A percentile compares a stretch with the other conserved stretches of the same genome.
phyloP scores from a whole-genome alignment of 768 basidiomycete species.

The Termitomyces sp. region DNA sequence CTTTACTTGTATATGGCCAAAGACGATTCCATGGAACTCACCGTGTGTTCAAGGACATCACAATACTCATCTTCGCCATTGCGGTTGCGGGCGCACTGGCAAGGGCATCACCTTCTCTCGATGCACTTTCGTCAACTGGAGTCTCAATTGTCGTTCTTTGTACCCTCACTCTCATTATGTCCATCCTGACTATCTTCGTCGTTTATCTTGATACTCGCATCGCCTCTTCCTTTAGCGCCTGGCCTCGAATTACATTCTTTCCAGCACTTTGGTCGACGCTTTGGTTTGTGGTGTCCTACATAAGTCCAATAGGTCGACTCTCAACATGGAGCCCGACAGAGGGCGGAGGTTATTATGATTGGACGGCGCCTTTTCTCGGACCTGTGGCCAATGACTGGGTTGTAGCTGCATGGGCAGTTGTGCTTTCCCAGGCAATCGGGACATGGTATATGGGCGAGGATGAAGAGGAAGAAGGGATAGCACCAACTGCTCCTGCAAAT shows the following conservation, averaged over 20 bases:
- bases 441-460: slow-evolving; percentile 50
- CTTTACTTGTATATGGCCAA: slow-evolving; percentile 30
- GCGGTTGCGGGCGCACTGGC: slow-evolving; percentile 35
- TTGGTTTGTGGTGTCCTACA: slow-evolving; percentile 48
- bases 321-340: slow-evolving; percentile 63
- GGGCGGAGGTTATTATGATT: slow-evolving; percentile 49
- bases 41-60: slow-evolving; percentile 14
- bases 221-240: slow-evolving; percentile 26
- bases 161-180: slow-evolving; percentile 35
- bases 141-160: slow-evolving; percentile 43
- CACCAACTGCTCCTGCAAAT: slow-evolving; percentile 10
- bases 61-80: slow-evolving; percentile 30
- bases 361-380: slow-evolving; percentile 57
- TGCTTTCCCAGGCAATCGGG: slow-evolving; percentile 48
- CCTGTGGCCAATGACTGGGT: slow-evolving; percentile 66
- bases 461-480: slow-evolving; percentile 13
- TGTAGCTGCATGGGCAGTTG: slow-evolving; percentile 68
- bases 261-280: slow-evolving; percentile 63
- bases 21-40: slow-evolving; percentile 23
- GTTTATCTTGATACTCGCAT: slow-evolving; percentile 34
- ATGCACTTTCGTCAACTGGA: slow-evolving; percentile 49
- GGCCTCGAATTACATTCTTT: slow-evolving; percentile 50
- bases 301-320: slow-evolving; percentile 67
- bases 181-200: slow-evolving; percentile 33
- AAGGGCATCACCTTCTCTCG: slow-evolving; percentile 35